Evolutionary conservation across 2,329 filamentous ascomycete species (phyloP), one percentile per base, ranked within the genome.

Genomic region (Salinomyces thailandicus): DNA sequence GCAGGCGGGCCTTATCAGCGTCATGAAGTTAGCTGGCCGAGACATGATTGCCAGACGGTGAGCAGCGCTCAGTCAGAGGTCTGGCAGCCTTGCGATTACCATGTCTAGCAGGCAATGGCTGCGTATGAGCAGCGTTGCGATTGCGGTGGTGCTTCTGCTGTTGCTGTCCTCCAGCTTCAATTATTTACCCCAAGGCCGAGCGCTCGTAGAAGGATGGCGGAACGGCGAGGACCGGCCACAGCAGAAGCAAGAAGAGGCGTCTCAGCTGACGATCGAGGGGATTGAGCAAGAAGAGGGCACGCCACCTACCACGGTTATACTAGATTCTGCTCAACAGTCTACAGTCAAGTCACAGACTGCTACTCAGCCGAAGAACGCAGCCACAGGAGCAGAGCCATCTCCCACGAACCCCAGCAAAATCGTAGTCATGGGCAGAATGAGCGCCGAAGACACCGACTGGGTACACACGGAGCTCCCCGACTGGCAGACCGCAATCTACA

Each of bases 401-500:
- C 24, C 31, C 2, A 41, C 35, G 13, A 15, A 28, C 13, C 18
- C 18, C 16, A 41, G 30, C 27, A 52, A 52, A 58, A 57, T 41
- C 12, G 40, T 58, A 4, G 51, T 57, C 11, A 63, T 69, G 56
- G 66, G 64, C 12, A 64, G 57, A 41, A 39, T 67, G 11, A 52
- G 60, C 26, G 55, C 55, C 18, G 66, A 70, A 41, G 51, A 63
- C 38, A 62, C 63, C 5, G 48, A 57, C 13, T 71, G 67, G 67
- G 62, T 70, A 2, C 44, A 52, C 11, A 44, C 60, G 20, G 53
- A 66, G 16, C 56, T 70, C n/a, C 58, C 62, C 2, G 63, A 67
- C 46, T 69, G 66, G 66, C 57, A 68, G 49, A 53, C 54, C 17
- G 62, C 62, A 11, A 64, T 69, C 35, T 68, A 65, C 51, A 54